Evolutionary conservation across 1,284 basidiomycete genomes (phyloP).

Genomic region (Xerocomus amazonicus): DNA sequence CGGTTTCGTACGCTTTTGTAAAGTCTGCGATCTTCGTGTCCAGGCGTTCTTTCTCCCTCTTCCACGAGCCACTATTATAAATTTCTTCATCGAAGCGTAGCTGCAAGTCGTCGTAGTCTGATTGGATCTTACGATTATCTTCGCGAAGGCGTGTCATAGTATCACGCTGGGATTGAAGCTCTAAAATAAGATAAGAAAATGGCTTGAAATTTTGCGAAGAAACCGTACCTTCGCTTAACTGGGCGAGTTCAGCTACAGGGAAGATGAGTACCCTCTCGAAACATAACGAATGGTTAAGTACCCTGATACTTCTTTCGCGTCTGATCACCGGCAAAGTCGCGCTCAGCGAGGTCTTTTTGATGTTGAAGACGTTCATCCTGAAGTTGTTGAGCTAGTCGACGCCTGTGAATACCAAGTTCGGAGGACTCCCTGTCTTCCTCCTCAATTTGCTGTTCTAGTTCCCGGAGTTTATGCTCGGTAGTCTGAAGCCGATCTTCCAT

Average conservation of each 20-base stretch:
- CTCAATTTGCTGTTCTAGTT: constrained; percentile 63
- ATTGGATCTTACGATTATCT: constrained; percentile 74
- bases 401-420: constrained; percentile 59
- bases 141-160: constrained; percentile 71
- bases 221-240: constrained; percentile 68
- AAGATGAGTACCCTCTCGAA: constrained; percentile 6
- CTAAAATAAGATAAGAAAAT: constrained; percentile 34
- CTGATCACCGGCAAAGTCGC: constrained; percentile 74
- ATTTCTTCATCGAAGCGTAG: constrained; percentile 74
- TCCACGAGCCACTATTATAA: constrained; percentile 76
- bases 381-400: constrained; percentile 66
- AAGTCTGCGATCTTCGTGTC: constrained; percentile 78
- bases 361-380: constrained; percentile 76
- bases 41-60: constrained; percentile 81
- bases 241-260: constrained; percentile 62
- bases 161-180: constrained; percentile 74
- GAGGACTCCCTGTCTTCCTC: constrained; percentile 68
- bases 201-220: background rate
- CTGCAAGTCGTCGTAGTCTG: constrained; percentile 75
- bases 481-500: constrained; percentile 49
- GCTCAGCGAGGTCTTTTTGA: constrained; percentile 70
- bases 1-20: constrained; percentile 75
- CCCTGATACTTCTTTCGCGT: constrained; percentile 83
- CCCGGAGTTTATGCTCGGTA: constrained; percentile 54
- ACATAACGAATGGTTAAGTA: constrained; percentile 26